phyloP scores from a whole-genome alignment of 108 stramenopile species.

The Bacterosira constricta region DNA sequence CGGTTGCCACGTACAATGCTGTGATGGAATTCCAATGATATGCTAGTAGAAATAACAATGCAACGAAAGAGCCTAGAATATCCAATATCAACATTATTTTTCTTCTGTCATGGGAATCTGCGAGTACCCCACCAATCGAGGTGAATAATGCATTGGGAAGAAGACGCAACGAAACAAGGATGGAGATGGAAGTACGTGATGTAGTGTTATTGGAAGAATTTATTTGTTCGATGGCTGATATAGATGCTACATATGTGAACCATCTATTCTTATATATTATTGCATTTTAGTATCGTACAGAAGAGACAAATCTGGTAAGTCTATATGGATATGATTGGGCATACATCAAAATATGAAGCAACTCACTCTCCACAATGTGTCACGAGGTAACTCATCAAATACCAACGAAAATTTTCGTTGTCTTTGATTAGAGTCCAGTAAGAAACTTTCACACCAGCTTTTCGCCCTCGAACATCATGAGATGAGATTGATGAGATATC shows the following conservation, averaged over 20 bases:
- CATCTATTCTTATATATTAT: conserved; percentile 24
- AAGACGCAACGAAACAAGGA: conserved; percentile 61
- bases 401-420: conserved; percentile 56
- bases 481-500: too few relatives aligned
- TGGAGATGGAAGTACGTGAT: conserved; percentile 57
- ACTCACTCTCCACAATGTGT: conserved; percentile 73
- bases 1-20: conserved; percentile 57
- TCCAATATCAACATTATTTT: conserved; percentile 60
- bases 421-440: conserved; percentile 45
- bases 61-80: conserved; percentile 49
- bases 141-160: conserved; percentile 66
- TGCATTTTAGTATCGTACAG: too few relatives aligned
- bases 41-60: conserved; percentile 55
- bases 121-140: conserved; percentile 67
- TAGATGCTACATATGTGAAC: conserved; percentile 47
- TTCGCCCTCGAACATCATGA: too few relatives aligned
- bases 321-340: not conserved
- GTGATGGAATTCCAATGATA: conserved; percentile 49
- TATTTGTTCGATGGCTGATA: conserved; percentile 38
- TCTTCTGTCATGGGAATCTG: conserved; percentile 71
- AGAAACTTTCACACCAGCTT: conserved; percentile 6
- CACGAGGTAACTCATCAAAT: conserved; percentile 56
- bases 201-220: conserved; percentile 9
- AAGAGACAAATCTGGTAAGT: not conserved
- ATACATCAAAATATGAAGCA: conserved; percentile 8